These are phyloP conservation scores for Plasmodium vinckei DNA, from an alignment of 169 alveolate genomes.

Conservation along the genomic window DNA sequence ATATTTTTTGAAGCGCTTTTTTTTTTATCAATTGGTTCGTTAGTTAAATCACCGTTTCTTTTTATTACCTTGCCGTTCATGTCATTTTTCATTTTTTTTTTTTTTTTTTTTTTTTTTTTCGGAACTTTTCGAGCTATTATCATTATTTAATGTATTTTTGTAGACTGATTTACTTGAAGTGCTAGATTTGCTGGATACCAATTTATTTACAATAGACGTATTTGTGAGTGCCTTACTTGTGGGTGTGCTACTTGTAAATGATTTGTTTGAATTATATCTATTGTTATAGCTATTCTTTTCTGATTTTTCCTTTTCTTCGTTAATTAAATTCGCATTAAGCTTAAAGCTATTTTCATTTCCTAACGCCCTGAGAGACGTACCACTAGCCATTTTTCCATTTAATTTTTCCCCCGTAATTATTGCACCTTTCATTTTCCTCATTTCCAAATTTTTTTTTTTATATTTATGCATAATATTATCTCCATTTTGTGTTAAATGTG, in stretches of 20 bases:
- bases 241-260: not conserved
- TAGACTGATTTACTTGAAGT: slow-evolving; percentile 3
- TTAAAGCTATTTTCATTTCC: slow-evolving; percentile 11
- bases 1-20: not conserved
- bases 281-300: slow-evolving; percentile 4
- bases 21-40: not conserved
- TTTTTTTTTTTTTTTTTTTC: slow-evolving; percentile 11
- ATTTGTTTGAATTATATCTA: not conserved
- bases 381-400: slow-evolving; percentile 1
- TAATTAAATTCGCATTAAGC: not conserved
- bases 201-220: not conserved
- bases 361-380: not conserved
- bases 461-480: slow-evolving; percentile 8
- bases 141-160: slow-evolving; percentile 17
- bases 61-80: slow-evolving; percentile 31
- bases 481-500: not conserved
- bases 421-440: slow-evolving; percentile 32
- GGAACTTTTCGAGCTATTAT: slow-evolving; percentile 17
- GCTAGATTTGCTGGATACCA: slow-evolving; percentile 12
- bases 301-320: slow-evolving; percentile 8
- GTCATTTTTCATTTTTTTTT: not conserved
- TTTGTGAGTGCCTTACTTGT: too few species aligned
- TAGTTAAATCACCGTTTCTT: not conserved
- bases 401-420: slow-evolving; percentile 7
- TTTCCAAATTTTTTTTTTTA: slow-evolving; percentile 30